phyloP scores from a whole-genome alignment of 495 filamentous ascomycete species.

The Xylaria curta region DNA sequence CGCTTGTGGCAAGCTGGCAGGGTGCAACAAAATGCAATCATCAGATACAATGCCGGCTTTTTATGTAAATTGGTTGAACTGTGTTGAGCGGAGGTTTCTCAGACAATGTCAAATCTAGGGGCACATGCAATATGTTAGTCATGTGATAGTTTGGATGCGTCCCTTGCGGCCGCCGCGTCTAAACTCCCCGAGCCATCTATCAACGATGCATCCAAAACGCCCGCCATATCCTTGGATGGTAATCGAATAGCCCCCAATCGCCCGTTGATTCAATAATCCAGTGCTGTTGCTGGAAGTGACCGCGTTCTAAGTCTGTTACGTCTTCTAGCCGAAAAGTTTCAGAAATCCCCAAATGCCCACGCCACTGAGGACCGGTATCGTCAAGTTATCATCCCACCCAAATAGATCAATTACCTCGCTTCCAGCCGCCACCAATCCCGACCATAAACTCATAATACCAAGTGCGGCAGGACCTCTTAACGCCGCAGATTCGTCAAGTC shows the following conservation, averaged over 20 bases:
- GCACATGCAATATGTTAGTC: slow-evolving; percentile 11
- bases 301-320: slow-evolving; percentile 27
- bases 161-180: background rate
- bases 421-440: slow-evolving; percentile 82
- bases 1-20: slow-evolving; percentile 10
- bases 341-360: slow-evolving; percentile 92
- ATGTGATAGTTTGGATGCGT: slow-evolving; percentile 22
- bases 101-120: slow-evolving; percentile 1
- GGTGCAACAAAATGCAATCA: background rate
- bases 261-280: slow-evolving; percentile 14
- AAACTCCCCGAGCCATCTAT: slow-evolving; percentile 9
- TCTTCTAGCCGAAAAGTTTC: slow-evolving; percentile 77
- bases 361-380: slow-evolving; percentile 90
- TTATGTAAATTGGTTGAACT: slow-evolving; percentile 7
- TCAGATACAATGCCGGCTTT: background rate
- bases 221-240: background rate
- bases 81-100: slow-evolving; percentile 13
- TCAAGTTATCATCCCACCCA: slow-evolving; percentile 95
- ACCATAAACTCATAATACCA: slow-evolving; percentile 84
- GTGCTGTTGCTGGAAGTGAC: slow-evolving; percentile 11
- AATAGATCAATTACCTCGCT: slow-evolving; percentile 92
- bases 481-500: slow-evolving; percentile 53
- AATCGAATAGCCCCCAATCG: background rate
- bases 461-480: slow-evolving; percentile 75
- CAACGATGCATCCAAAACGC: slow-evolving; percentile 1